A percentile compares a stretch with the other conserved stretches of the same genome.
These are phyloP conservation scores for Yamadazyma insecticola DNA, from an alignment of 805 yeast species.

Conservation along the genomic window DNA sequence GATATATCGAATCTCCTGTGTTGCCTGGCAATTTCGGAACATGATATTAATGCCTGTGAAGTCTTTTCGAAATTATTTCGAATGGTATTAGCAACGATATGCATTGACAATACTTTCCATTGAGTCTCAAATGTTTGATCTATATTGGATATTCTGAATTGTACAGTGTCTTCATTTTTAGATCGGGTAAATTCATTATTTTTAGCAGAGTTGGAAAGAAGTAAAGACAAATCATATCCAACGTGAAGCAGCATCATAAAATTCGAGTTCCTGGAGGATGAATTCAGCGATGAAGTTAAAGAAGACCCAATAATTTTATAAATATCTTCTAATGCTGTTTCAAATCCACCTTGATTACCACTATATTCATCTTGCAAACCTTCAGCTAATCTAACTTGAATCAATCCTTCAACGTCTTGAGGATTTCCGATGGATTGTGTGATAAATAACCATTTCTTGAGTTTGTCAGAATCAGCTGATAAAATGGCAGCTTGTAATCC, in stretches of 20 bases:
- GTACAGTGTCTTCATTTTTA: not conserved
- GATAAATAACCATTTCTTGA: slow-evolving; percentile 55
- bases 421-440: slow-evolving; percentile 42
- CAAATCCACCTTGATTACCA: not conserved
- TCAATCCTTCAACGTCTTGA: slow-evolving; percentile 47
- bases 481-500: slow-evolving; percentile 76
- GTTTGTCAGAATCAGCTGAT: slow-evolving; percentile 47
- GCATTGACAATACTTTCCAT: slow-evolving; percentile 55
- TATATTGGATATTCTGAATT: slow-evolving; percentile 23
- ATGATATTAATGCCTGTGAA: slow-evolving; percentile 48
- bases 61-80: slow-evolving; percentile 18
- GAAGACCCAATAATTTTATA: slow-evolving; percentile 57
- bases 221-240: slow-evolving; percentile 28
- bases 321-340: slow-evolving; percentile 38
- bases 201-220: slow-evolving; percentile 9
- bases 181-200: no score
- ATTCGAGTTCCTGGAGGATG: slow-evolving; percentile 32
- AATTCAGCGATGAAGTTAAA: slow-evolving; percentile 37
- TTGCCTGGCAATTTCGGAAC: slow-evolving; percentile 63
- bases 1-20: slow-evolving; percentile 70
- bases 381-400: slow-evolving; percentile 60
- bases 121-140: slow-evolving; percentile 51
- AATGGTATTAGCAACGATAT: slow-evolving; percentile 23
- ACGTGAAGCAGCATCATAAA: slow-evolving; percentile 35
- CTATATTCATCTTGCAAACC: slow-evolving; percentile 5